Base-by-base conservation (phyloP, 164 flowering plant species). In the Sedum album region DNA sequence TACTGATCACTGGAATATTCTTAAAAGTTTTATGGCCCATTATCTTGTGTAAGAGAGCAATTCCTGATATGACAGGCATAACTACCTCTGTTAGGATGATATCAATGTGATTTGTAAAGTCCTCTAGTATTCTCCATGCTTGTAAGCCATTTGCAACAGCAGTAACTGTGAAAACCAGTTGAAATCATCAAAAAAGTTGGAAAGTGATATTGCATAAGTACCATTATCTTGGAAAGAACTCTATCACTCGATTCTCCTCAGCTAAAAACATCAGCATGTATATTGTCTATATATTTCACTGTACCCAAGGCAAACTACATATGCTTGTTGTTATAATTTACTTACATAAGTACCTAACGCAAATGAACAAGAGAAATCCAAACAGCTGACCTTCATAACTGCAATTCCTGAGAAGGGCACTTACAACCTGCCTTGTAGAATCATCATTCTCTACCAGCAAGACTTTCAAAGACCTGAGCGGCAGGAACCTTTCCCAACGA, bases 1-100 rank as follows among this genome's bases (percentile, higher is more conserved):
- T 49, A 91, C 97, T 89, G 65, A 91, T 89, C 63, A 91, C 90
- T 65, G 97, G 97, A 72, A 81, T 79, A 62, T 79, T 83, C 71
- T 82, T 85, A 77, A 83, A 73, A 53, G 84, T 79, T 76, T 81
- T 80, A 79, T 89, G 91, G 79, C 65, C 81, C 93, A 82, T 89
- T 23, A 91, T 86, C 82, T 83, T 86, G 83, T 76, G 31, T 48
- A 91, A 72, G 70, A 89, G 88, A 72, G 78, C 87, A 73, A 91
- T 79, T 55, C 97, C 97, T 0, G 88, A 83, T 68, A 91, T 51
- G 70, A 70, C 69, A 67, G 97, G 91, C 91, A 91, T 75, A 31
- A 69, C 83, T 48, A 86, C 93, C 83, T 91, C 97, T 65, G 90
- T 82, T 67, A 91, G 71, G 64, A 91, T 78, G 31, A 91, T 78